Evolutionary conservation across 495 filamentous ascomycete genomes (phyloP).

Genomic region (Aspergillus sclerotiicarbonarius): DNA sequence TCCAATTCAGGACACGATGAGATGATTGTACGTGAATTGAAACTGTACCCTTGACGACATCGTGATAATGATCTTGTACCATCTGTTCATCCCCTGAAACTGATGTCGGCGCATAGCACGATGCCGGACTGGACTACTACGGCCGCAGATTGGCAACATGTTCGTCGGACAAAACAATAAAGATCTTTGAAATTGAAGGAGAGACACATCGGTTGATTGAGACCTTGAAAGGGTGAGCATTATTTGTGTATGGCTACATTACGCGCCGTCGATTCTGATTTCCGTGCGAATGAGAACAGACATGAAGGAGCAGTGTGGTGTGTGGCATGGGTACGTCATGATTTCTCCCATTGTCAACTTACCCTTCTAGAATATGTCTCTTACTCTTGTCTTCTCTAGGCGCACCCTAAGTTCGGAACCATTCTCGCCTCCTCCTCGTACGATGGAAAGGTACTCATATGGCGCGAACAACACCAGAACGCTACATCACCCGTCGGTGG

Average conservation of each 20-base stretch:
- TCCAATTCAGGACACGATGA: slow-evolving; percentile 95
- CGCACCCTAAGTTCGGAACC: slow-evolving; percentile 96
- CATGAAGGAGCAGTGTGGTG: slow-evolving; percentile 97
- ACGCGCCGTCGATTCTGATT: slow-evolving; percentile 12
- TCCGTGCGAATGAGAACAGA: slow-evolving; percentile 40
- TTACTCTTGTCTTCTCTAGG: slow-evolving; percentile 39
- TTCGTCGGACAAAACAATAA: slow-evolving; percentile 97
- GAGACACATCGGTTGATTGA: slow-evolving; percentile 87
- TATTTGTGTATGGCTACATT: neutral
- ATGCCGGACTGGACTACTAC: slow-evolving; percentile 98
- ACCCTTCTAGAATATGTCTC: neutral
- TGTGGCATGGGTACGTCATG: slow-evolving; percentile 74
- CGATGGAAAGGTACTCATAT: slow-evolving; percentile 97
- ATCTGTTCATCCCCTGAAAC: neutral
- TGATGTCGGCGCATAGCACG: slow-evolving; percentile 60
- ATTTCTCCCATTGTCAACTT: neutral
- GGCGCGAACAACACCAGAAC: slow-evolving; percentile 75
- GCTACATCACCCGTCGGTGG: slow-evolving; percentile 44
- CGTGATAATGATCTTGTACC: neutral
- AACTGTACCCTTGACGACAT: neutral
- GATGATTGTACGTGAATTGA: slow-evolving; percentile 83
- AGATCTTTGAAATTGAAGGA: slow-evolving; percentile 98
- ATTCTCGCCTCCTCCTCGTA: slow-evolving; percentile 93
- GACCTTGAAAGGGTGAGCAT: slow-evolving; percentile 85
- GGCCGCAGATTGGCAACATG: slow-evolving; percentile 95